phyloP scores from a whole-genome alignment of 306 rosid genomes.

The Pyrus bretschneideri region DNA sequence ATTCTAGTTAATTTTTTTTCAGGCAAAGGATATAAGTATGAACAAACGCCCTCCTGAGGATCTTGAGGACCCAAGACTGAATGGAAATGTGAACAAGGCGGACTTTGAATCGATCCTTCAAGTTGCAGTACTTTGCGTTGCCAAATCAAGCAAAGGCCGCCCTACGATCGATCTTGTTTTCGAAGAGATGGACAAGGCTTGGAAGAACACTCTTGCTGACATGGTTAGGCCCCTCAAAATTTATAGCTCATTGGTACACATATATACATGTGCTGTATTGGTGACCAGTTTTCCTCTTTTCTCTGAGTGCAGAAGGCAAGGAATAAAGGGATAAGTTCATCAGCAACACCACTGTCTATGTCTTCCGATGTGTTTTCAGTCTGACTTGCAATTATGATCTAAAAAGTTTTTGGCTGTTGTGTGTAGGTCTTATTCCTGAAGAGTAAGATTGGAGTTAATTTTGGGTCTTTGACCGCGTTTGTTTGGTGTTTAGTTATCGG shows the following conservation, averaged over 20 bases:
- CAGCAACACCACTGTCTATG: constrained; percentile 29
- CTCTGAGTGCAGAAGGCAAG: constrained; percentile 27
- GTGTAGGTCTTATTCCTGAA: background rate
- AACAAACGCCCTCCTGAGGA: constrained; percentile 53
- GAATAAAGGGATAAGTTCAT: constrained; percentile 16
- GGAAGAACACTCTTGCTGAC: constrained; percentile 23
- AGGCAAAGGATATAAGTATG: constrained; percentile 76
- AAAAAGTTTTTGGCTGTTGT: background rate
- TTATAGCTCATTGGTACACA: background rate
- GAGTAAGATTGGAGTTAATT: background rate
- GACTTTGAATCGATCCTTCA: constrained; percentile 60
- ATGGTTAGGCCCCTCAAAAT: constrained; percentile 3
- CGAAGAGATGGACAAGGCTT: constrained; percentile 57
- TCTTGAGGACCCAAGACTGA: constrained; percentile 64
- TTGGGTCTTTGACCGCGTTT: background rate
- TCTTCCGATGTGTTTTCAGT: constrained; percentile 24
- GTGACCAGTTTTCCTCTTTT: background rate
- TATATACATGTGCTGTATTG: background rate
- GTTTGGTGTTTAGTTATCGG: background rate
- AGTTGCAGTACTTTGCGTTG: constrained; percentile 74
- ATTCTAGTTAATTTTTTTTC: background rate
- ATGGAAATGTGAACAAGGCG: constrained; percentile 43
- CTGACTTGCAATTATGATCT: constrained; percentile 13
- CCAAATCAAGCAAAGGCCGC: constrained; percentile 71
- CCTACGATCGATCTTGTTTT: constrained; percentile 55